Conservation (phyloP, 805 yeast genomes). For the Metschnikowia proteae region DNA sequence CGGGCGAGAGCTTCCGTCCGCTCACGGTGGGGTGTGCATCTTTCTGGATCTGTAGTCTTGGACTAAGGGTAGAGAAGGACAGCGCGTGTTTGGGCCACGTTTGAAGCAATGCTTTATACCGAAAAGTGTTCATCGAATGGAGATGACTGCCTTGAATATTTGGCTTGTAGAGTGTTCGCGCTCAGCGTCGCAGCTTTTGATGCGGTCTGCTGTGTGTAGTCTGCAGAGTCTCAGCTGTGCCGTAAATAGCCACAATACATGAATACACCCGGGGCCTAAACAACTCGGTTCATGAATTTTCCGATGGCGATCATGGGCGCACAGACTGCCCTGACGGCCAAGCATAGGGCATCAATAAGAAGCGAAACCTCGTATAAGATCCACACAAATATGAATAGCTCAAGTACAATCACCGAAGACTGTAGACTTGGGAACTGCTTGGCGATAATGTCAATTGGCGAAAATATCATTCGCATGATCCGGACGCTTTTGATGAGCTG, state of each 20-base stretch:
- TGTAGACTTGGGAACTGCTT: constrained; percentile 36
- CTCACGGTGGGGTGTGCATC: constrained; percentile 5
- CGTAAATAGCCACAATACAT: background rate
- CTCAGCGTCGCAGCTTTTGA: background rate
- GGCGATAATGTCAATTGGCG: constrained; percentile 39
- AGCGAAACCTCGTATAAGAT: constrained; percentile 39
- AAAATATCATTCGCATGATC: constrained; percentile 34
- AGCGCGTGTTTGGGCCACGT: background rate
- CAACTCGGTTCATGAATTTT: constrained; percentile 39
- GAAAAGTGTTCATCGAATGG: background rate
- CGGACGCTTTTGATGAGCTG: constrained; percentile 32
- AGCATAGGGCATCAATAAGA: constrained; percentile 41
- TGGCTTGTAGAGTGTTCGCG: background rate
- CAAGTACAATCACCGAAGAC: constrained; percentile 38
- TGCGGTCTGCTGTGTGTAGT: too few species aligned
- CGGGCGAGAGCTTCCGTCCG: constrained; percentile 15
- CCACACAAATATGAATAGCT: constrained; percentile 39
- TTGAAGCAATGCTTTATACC: background rate
- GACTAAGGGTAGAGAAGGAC: background rate
- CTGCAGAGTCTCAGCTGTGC: too few species aligned
- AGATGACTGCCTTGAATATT: background rate
- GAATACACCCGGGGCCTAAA: constrained; percentile 17
- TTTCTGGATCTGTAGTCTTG: background rate
- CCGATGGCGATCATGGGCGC: constrained; percentile 47
- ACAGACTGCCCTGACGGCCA: constrained; percentile 43